Percentiles rank a stretch among this genome's conserved stretches.
Conservation (phyloP, 192 early-diverging fungal species). For the Coemansia javaensis region DNA sequence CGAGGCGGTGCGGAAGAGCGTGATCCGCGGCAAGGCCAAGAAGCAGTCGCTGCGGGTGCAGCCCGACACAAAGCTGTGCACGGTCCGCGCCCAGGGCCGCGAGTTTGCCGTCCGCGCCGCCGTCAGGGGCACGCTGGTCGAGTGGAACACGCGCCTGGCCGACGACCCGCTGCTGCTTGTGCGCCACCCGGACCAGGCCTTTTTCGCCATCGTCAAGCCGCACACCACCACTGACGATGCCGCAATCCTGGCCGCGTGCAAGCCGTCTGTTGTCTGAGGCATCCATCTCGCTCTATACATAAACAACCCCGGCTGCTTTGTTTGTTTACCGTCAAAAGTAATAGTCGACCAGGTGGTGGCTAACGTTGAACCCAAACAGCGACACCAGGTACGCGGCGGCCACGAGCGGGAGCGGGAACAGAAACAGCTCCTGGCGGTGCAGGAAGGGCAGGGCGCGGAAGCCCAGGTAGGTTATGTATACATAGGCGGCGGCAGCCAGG, state of each 20-base stretch:
- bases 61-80: conserved; percentile 36
- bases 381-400: conserved; percentile 57
- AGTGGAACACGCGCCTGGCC: conserved; percentile 36
- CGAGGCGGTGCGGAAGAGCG: conserved; percentile 15
- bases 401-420: conserved; percentile 78
- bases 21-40: conserved; percentile 41
- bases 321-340: conserved; percentile 61
- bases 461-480: conserved; percentile 87
- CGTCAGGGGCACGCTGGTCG: conserved; percentile 32
- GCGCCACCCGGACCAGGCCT: conserved; percentile 8
- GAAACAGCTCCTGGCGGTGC: conserved; percentile 79
- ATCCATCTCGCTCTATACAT: too few species aligned
- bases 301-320: too few species aligned
- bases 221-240: conserved; percentile 16
- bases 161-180: conserved; percentile 11
- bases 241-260: conserved; percentile 30
- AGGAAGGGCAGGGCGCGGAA: conserved; percentile 95
- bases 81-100: conserved; percentile 11
- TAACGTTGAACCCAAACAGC: conserved; percentile 73
- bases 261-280: background rate
- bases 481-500: conserved; percentile 71
- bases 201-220: conserved; percentile 37
- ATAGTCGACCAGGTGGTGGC: conserved; percentile 62
- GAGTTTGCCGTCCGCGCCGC: conserved; percentile 27
- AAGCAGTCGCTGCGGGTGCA: conserved; percentile 31